Percentiles rank a stretch among this genome's conserved stretches.
These are phyloP conservation scores for Deinandra increscens DNA, from an alignment of 129 eudicot genomes.

Conservation along the genomic window DNA sequence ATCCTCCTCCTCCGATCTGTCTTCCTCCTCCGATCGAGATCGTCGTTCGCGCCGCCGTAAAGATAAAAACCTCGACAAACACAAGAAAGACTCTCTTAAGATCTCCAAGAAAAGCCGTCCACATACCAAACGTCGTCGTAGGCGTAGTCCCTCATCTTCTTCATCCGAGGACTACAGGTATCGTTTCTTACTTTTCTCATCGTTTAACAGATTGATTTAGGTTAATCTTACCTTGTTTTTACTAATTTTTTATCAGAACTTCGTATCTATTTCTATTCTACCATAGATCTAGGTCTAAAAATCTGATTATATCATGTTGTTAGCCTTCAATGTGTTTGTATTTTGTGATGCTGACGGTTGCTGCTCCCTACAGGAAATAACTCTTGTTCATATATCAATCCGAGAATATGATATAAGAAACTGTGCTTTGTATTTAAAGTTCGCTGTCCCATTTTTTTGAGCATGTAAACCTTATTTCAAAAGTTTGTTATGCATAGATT, in stretches of 20 bases:
- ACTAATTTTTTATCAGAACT: not conserved
- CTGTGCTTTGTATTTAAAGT: not conserved
- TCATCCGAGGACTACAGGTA: constrained; percentile 69
- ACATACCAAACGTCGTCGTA: constrained; percentile 61
- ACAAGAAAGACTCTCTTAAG: constrained; percentile 50
- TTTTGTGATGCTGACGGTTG: not conserved
- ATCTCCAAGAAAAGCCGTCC: constrained; percentile 61
- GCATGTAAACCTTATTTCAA: not conserved
- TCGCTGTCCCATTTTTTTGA: not conserved
- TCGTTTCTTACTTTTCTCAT: not conserved
- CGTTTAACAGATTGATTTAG: not conserved
- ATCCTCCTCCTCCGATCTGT: constrained; percentile 39
- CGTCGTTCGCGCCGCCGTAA: constrained; percentile 56
- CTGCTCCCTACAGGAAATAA: too few relatives aligned
- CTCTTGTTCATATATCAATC: too few relatives aligned
- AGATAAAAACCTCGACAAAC: constrained; percentile 33
- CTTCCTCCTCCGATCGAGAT: constrained; percentile 46
- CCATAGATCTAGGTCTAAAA: constrained; percentile 4
- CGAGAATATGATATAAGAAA: not conserved
- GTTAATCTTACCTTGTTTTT: not conserved
- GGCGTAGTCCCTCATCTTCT: constrained; percentile 60
- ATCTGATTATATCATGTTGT: not conserved
- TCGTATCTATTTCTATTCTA: not conserved
- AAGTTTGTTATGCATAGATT: not conserved
- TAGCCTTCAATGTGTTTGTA: not conserved